Base-by-base conservation (phyloP, 2,329 filamentous ascomycete species). In the Beauveria sp. region DNA sequence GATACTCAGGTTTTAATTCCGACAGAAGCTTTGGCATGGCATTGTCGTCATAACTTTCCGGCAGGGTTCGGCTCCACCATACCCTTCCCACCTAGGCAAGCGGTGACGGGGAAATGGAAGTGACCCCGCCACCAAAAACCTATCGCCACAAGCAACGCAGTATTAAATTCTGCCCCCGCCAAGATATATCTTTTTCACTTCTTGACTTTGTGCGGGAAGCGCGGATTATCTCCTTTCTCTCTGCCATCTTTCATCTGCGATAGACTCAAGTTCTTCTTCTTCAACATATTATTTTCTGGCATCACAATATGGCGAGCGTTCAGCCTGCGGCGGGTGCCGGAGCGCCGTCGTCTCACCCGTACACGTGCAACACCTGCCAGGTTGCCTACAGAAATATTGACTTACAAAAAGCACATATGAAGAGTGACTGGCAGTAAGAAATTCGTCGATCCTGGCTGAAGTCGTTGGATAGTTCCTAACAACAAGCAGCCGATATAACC, bases 301-400 rank as follows among this genome's bases (percentile, higher is more conserved):
- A 26, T 42, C 28, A 31, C 63, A 73, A 63, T 63, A 86, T 86
- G 83, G 78, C 82, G 64, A 74, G 70, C 65, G 69, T 66, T 56
- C 72, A 74, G 63, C 65, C 73, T 57, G 67, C 69, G 34, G 67
- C 68, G 52, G 68, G 69, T 60, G 71, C 69, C 65, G 74, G 51
- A 34, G 43, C 72, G 8, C 69, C 77, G 18, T 70, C 83, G 38
- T 82, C 88, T 28, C 91, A 97, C 73, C 93, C 95, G 1, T 99
- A 93, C 78, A 98, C 93, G 61, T 99, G 95, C 86, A 99, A 98
- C 76, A 95, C 93, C 63, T 99, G 95, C 73, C 91, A 96, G 74
- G 93, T 99, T 68, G 95, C 93, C 58, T 99, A 98, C 77, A 88
- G 93, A 67, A 92, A 91, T 72, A 92, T 90, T 74, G 93, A 98